phyloP scores from a whole-genome alignment of 495 filamentous ascomycete species.

The Cercophora newfieldiana region DNA sequence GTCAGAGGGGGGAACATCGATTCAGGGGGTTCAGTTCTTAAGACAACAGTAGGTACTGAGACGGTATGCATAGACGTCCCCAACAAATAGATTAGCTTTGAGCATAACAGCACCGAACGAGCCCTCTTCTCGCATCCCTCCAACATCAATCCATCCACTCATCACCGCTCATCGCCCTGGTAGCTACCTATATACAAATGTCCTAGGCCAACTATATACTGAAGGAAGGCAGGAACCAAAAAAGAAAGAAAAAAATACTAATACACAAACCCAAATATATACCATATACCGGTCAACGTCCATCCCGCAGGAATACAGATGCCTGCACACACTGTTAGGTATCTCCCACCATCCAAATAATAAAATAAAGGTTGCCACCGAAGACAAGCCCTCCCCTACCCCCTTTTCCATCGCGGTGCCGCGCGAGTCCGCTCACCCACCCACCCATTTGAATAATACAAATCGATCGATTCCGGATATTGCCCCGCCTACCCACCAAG shows the following conservation, averaged over 20 bases:
- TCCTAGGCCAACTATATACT: neutral
- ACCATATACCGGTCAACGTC: neutral
- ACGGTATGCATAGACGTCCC: neutral
- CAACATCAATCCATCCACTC: neutral
- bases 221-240: too few species aligned
- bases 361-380: neutral
- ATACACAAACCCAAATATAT: neutral
- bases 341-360: neutral
- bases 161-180: neutral
- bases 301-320: neutral
- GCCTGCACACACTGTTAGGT: neutral
- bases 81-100: neutral
- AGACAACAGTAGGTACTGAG: too few species aligned
- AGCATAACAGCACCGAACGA: neutral
- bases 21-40: too few species aligned
- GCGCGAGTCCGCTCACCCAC: neutral
- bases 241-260: neutral
- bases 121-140: neutral
- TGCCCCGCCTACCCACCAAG: neutral
- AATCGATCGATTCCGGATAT: neutral
- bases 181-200: neutral
- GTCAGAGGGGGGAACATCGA: too few species aligned
- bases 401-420: neutral
- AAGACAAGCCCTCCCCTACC: neutral
- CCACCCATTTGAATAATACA: neutral